These are phyloP conservation scores for Mortierella sp. DNA, from an alignment of 371 early-diverging fungal genomes.

Conservation along the genomic window DNA sequence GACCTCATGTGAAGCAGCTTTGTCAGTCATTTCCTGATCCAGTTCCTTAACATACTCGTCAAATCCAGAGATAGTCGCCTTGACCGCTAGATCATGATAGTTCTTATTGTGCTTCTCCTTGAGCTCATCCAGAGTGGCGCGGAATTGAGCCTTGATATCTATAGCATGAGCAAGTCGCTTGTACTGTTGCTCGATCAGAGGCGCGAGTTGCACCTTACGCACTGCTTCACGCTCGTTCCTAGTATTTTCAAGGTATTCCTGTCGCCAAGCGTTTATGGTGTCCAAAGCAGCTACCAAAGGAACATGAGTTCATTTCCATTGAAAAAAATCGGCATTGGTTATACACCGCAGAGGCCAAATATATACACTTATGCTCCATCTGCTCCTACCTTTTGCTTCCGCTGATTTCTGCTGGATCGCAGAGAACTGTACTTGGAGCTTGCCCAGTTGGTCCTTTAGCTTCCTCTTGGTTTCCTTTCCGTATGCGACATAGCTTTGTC, in stretches of 20 bases:
- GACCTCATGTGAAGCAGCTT: neutral
- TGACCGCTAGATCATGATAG: slow-evolving; percentile 82
- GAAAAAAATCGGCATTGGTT: too few relatives aligned
- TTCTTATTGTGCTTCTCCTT: slow-evolving; percentile 81
- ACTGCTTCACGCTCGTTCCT: slow-evolving; percentile 29
- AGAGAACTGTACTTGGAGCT: slow-evolving; percentile 40
- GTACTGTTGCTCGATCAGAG: slow-evolving; percentile 46
- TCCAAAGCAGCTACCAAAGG: slow-evolving; percentile 45
- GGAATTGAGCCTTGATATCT: slow-evolving; percentile 56
- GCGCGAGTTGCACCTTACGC: slow-evolving; percentile 20
- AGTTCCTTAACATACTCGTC: slow-evolving; percentile 62
- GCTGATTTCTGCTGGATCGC: slow-evolving; percentile 55
- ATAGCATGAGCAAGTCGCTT: slow-evolving; percentile 52
- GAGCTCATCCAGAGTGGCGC: slow-evolving; percentile 65
- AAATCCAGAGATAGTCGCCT: slow-evolving; percentile 68
- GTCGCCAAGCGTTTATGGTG: slow-evolving; percentile 22
- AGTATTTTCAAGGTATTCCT: slow-evolving; percentile 22
- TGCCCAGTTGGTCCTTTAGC: slow-evolving; percentile 50
- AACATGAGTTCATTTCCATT: too few relatives aligned
- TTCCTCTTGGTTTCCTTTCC: slow-evolving; percentile 47
- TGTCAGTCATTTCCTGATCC: slow-evolving; percentile 6
- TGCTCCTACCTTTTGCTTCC: slow-evolving; percentile 58
- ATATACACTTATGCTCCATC: too few relatives aligned
- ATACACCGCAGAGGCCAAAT: too few relatives aligned
- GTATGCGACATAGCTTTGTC: slow-evolving; percentile 51